Base-by-base conservation (phyloP, 2,329 filamentous ascomycete genomes). In the Epichloe glyceriae region DNA sequence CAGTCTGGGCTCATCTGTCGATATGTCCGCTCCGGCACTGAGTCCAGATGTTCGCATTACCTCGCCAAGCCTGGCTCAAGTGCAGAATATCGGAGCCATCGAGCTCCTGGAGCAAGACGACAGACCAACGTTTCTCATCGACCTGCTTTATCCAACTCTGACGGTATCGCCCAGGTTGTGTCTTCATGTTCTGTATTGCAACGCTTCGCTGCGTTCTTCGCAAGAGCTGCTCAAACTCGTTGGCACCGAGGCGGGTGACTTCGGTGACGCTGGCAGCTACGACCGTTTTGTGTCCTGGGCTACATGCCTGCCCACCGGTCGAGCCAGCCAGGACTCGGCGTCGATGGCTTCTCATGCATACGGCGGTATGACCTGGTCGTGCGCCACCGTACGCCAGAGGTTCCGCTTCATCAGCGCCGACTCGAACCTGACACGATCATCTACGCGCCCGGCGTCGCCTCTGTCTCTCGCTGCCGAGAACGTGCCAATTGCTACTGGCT, bases 41-140 rank as follows among this genome's bases (percentile, higher is more conserved):
- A 82, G 75, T 49, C 74, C 78, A 8, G 80, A 81, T 51, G 64
- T 65, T 26, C 70, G 70, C 54, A 65, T 69, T 5, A 66, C 71
- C 50, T 64, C 70, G 1, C 71, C 78, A 2, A 71, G 73, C 5
- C 55, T 79, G 8, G 33, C 47, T 43, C 73, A 80, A 48, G 68
- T 80, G 47, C 78, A 78, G 41, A 76, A 76, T 26, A 72, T 89
- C 48, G 82, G 84, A 22, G 74, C 88, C 10, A 67, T 83, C 19
- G 87, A 91, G 63, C 69, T 91, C 39, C 66, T 93, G 40, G 86
- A 91, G 60, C 78, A 85, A 56, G 87, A 93, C 62, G 79, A 84
- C 47, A 73, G 87, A 45, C 87, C 86, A 3, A 86, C 84, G 0
- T 88, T 91, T 58, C 75, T 91, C 41, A 72, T 91, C 35, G 86